A percentile compares a stretch with the other conserved stretches of the same genome.
These are phyloP conservation scores for Ophiostoma fasciatum DNA, from an alignment of 2,329 filamentous ascomycete genomes.

Conservation along the genomic window DNA sequence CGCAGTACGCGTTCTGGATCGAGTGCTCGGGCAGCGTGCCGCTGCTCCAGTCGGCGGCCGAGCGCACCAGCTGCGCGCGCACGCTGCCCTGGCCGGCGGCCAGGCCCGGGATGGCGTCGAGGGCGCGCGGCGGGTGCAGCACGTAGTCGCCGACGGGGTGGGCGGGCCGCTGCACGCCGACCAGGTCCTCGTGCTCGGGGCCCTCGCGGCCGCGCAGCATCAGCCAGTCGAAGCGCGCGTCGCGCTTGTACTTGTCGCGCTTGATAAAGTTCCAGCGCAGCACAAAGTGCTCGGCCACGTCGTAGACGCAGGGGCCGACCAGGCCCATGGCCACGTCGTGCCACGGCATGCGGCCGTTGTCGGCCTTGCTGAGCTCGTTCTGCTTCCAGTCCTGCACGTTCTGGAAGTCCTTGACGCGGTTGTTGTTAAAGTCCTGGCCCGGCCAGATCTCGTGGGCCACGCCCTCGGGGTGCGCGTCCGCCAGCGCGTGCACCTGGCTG, in stretches of 20 bases:
- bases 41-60: conserved; percentile 85
- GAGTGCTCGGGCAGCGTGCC: conserved; percentile 74
- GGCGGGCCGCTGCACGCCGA: conserved; percentile 77
- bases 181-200: conserved; percentile 68
- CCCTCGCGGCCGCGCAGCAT: conserved; percentile 60
- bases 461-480: conserved; percentile 77
- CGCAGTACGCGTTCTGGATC: conserved; percentile 75
- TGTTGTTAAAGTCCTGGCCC: conserved; percentile 97
- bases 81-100: conserved; percentile 53
- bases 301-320: conserved; percentile 79
- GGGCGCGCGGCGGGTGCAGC: conserved; percentile 58
- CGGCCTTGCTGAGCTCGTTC: conserved; percentile 81
- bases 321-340: conserved; percentile 89
- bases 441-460: conserved; percentile 78
- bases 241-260: conserved; percentile 93
- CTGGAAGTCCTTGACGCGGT: conserved; percentile 89
- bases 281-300: conserved; percentile 92
- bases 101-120: conserved; percentile 43
- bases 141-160: conserved; percentile 82
- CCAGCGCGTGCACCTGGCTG: conserved; percentile 64
- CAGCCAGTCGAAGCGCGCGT: conserved; percentile 72
- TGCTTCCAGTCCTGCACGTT: conserved; percentile 83
- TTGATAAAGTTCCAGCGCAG: conserved; percentile 95
- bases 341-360: conserved; percentile 95
- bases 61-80: conserved; percentile 74